A percentile compares a stretch with the other conserved stretches of the same genome.
These are phyloP conservation scores for Theobroma grandiflorum DNA, from an alignment of 441 rosid species.

Conservation along the genomic window DNA sequence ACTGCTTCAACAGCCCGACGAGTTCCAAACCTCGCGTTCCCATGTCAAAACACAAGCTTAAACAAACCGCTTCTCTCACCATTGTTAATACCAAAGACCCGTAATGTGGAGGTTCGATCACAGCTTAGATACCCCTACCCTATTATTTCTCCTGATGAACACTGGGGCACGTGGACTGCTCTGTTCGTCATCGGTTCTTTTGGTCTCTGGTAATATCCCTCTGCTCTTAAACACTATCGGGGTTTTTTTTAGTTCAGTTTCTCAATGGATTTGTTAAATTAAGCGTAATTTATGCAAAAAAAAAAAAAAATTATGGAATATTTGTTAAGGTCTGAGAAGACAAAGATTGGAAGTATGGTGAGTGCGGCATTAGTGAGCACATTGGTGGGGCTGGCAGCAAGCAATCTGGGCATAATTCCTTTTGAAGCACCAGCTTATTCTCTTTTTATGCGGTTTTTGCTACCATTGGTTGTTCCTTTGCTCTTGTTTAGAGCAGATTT, in stretches of 20 bases:
- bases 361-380: constrained; percentile 84
- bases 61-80: constrained; percentile 6
- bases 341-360: constrained; percentile 76
- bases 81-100: neutral
- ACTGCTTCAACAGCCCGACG: neutral
- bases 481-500: constrained; percentile 82
- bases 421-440: constrained; percentile 72
- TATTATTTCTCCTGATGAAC: constrained; percentile 58
- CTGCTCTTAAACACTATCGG: neutral
- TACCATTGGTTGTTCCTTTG: constrained; percentile 74
- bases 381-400: constrained; percentile 75
- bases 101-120: constrained; percentile 40
- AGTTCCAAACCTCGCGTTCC: neutral
- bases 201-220: constrained; percentile 59
- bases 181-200: constrained; percentile 62
- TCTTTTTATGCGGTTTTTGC: constrained; percentile 65
- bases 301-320: neutral
- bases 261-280: neutral
- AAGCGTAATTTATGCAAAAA: neutral
- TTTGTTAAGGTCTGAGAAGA: constrained; percentile 72
- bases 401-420: constrained; percentile 76
- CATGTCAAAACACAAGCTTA: neutral
- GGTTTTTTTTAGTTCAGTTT: neutral
- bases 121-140: constrained; percentile 54
- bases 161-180: constrained; percentile 65